A percentile compares a stretch with the other conserved stretches of the same genome.
Evolutionary conservation across 1,284 basidiomycete genomes (phyloP).

Genomic region (Ustilago bromivora): DNA sequence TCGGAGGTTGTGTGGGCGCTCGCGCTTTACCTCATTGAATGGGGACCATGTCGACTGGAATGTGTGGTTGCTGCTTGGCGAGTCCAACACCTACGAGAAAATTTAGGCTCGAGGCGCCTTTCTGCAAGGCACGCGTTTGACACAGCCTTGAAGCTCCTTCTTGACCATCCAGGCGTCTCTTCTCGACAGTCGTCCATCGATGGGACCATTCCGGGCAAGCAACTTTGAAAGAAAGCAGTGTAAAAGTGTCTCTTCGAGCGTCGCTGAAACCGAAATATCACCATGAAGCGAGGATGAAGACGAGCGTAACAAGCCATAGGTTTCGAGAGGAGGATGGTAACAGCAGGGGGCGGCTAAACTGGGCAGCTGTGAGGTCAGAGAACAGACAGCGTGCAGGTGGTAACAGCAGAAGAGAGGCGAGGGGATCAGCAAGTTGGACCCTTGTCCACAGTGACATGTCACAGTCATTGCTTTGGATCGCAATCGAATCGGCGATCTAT

Average conservation of each 20-base stretch:
- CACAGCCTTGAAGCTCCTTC: neutral
- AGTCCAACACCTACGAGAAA: neutral
- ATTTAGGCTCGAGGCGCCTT: neutral
- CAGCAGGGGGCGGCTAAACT: constrained; percentile 8
- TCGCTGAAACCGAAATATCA: neutral
- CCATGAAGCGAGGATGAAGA: neutral
- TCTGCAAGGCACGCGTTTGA: constrained; percentile 36
- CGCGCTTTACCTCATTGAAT: neutral
- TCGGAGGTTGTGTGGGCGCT: neutral
- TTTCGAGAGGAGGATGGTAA: neutral
- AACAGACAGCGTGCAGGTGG: constrained; percentile 15
- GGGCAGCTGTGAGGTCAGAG: constrained; percentile 14
- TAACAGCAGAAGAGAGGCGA: neutral
- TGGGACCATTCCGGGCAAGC: no score
- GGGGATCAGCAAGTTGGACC: constrained; percentile 6
- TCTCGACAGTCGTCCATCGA: no score
- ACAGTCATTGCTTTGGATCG: constrained; percentile 3
- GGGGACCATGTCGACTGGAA: constrained; percentile 2
- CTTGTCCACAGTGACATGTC: constrained; percentile 38
- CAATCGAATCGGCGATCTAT: neutral
- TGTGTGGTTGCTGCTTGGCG: constrained; percentile 5
- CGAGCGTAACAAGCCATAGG: neutral
- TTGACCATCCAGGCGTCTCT: no score
- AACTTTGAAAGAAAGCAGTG: no score
- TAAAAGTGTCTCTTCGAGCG: no score